Percentiles rank a stretch among this genome's conserved stretches.
Evolutionary conservation across 805 yeast species (phyloP).

Genomic region (Yarrowia sp.): DNA sequence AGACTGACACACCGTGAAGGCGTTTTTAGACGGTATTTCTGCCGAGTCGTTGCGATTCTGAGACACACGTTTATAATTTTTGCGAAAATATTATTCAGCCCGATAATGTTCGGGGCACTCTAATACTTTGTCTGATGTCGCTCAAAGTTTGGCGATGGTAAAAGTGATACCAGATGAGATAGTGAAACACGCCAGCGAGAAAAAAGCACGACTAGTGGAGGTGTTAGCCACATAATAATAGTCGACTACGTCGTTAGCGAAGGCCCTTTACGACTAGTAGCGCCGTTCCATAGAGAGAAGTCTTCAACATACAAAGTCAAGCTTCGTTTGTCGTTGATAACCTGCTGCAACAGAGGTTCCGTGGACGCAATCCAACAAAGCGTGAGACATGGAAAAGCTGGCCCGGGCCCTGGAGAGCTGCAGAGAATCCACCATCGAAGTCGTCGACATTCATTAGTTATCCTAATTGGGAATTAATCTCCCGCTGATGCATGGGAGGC

Average conservation of each 20-base stretch:
- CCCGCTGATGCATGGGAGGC: neutral
- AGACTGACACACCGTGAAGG: neutral
- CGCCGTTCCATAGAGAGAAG: no score
- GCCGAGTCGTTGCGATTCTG: neutral
- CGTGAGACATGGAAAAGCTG: neutral
- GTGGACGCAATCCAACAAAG: neutral
- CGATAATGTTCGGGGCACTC: neutral
- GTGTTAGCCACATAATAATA: no score
- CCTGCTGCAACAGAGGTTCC: neutral
- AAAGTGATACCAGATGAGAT: neutral
- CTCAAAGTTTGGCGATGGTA: neutral
- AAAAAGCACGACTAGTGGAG: no score
- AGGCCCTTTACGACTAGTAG: no score
- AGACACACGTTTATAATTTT: neutral
- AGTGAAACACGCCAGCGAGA: neutral
- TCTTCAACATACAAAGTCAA: no score
- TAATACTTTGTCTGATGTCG: neutral
- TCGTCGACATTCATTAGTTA: neutral
- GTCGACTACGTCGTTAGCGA: no score
- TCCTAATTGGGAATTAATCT: slow-evolving; percentile 14
- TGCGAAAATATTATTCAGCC: neutral
- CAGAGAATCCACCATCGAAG: slow-evolving; percentile 14
- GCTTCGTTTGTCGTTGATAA: no score
- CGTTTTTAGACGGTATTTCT: neutral
- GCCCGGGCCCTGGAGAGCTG: slow-evolving; percentile 7